Conservation (phyloP, 495 filamentous ascomycete species). For the Hypoxylon fragiforme region DNA sequence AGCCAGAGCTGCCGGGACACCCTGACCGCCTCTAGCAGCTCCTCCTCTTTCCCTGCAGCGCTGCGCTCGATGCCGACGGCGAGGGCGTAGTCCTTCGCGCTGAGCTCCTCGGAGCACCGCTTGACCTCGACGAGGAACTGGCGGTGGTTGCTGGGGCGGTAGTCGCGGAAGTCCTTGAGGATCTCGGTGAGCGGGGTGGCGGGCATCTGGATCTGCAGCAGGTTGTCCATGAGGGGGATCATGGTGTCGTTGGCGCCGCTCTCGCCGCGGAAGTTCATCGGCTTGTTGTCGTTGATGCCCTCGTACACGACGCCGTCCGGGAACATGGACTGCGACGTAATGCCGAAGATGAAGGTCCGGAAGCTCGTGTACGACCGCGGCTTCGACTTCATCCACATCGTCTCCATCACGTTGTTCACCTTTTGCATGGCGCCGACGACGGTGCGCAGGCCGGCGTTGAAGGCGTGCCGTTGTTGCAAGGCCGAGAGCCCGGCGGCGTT, state of each 20-base stretch:
- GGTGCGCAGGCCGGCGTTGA: slow-evolving; percentile 65
- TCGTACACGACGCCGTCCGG: slow-evolving; percentile 87
- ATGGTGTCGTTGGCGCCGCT: slow-evolving; percentile 86
- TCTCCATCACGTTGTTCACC: slow-evolving; percentile 80
- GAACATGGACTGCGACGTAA: slow-evolving; percentile 88
- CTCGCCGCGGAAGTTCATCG: slow-evolving; percentile 79
- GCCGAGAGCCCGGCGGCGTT: slow-evolving; percentile 23
- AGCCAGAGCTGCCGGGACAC: slow-evolving; percentile 65
- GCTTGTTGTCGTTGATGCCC: slow-evolving; percentile 68
- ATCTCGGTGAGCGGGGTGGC: slow-evolving; percentile 81
- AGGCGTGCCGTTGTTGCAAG: slow-evolving; percentile 47
- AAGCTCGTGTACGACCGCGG: slow-evolving; percentile 78
- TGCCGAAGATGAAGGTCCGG: slow-evolving; percentile 93
- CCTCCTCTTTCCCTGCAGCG: slow-evolving; percentile 20
- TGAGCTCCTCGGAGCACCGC: slow-evolving; percentile 55
- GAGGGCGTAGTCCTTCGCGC: slow-evolving; percentile 65
- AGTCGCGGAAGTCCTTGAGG: slow-evolving; percentile 80
- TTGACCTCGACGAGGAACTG: slow-evolving; percentile 76
- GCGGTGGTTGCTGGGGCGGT: slow-evolving; percentile 82
- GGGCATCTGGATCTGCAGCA: slow-evolving; percentile 80
- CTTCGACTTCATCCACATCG: slow-evolving; percentile 85
- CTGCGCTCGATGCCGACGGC: slow-evolving; percentile 48
- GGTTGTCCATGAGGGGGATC: slow-evolving; percentile 84
- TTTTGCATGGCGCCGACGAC: slow-evolving; percentile 65
- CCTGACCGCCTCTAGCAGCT: slow-evolving; percentile 27